Conservation (phyloP, 805 yeast species). For the Candida palmyrensis region DNA sequence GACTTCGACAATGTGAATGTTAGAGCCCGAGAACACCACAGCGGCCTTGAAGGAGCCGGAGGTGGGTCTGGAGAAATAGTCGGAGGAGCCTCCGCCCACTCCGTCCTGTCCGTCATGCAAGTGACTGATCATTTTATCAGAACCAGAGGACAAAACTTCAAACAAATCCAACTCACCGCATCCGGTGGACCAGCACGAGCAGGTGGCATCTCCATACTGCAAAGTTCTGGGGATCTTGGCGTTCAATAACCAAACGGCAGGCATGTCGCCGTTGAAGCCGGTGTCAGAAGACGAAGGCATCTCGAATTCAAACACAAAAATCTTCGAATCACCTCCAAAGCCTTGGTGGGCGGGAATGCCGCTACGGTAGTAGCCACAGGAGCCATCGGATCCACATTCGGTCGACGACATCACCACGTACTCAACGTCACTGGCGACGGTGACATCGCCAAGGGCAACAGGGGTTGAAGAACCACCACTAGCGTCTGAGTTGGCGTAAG, state of each 20-base stretch:
- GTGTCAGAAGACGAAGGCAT: constrained; percentile 68
- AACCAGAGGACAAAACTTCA: constrained; percentile 78
- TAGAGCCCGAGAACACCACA: constrained; percentile 60
- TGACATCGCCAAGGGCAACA: constrained; percentile 61
- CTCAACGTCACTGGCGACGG: constrained; percentile 71
- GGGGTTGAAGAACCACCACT: constrained; percentile 65
- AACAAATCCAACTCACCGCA: constrained; percentile 98
- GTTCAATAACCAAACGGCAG: constrained; percentile 94
- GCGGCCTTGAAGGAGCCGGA: constrained; percentile 80
- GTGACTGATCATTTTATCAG: constrained; percentile 69
- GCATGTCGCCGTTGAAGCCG: constrained; percentile 81
- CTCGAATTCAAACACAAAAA: constrained; percentile 87
- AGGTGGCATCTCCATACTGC: constrained; percentile 79
- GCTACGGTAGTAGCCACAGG: constrained; percentile 82
- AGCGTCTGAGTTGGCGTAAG: constrained; percentile 79
- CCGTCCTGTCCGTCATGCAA: constrained; percentile 75
- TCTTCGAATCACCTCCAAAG: constrained; percentile 76
- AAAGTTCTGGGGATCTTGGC: constrained; percentile 95
- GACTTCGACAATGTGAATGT: constrained; percentile 58
- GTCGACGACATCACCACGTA: constrained; percentile 73
- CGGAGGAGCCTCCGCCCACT: constrained; percentile 80
- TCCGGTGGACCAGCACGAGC: constrained; percentile 96
- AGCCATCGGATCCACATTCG: constrained; percentile 48
- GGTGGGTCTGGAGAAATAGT: constrained; percentile 86
- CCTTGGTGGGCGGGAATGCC: constrained; percentile 94